Percentiles rank a stretch among this genome's conserved stretches.
Evolutionary conservation across 2,329 filamentous ascomycete species (phyloP).

Genomic region (Ophidiomyces ophidiicola): DNA sequence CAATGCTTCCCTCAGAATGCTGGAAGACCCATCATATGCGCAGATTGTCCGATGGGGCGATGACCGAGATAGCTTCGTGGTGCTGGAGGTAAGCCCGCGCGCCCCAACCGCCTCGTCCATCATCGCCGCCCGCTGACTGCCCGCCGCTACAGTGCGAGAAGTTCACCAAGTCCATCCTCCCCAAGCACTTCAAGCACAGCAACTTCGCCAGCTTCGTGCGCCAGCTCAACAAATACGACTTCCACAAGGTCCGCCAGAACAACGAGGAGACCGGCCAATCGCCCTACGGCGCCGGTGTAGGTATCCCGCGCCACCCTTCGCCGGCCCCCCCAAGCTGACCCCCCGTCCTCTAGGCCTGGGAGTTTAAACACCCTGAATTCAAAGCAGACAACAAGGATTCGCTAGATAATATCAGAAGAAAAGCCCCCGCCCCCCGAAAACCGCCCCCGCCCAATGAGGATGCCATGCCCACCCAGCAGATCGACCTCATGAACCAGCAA

Average conservation of each 20-base stretch:
- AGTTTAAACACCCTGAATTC: slow-evolving; percentile 96
- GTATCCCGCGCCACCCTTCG: slow-evolving; percentile 15
- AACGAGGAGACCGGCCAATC: slow-evolving; percentile 76
- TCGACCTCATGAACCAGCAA: slow-evolving; percentile 78
- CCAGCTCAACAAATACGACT: slow-evolving; percentile 94
- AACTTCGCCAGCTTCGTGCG: slow-evolving; percentile 96
- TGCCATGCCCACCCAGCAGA: slow-evolving; percentile 70
- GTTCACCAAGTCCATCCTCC: slow-evolving; percentile 92
- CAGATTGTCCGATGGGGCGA: slow-evolving; percentile 93
- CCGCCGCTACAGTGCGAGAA: slow-evolving; percentile 91
- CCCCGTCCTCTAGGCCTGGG: slow-evolving; percentile 63
- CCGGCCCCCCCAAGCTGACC: slow-evolving; percentile 1
- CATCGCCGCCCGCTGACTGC: too few relatives aligned
- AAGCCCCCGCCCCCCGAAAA: slow-evolving; percentile 85
- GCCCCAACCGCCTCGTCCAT: not conserved
- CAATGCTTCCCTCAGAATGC: slow-evolving; percentile 53
- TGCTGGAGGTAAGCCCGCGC: slow-evolving; percentile 60
- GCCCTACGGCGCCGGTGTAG: slow-evolving; percentile 67
- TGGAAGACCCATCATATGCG: slow-evolving; percentile 87
- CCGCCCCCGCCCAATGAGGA: slow-evolving; percentile 54
- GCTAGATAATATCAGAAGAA: slow-evolving; percentile 88
- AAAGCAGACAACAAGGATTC: slow-evolving; percentile 91
- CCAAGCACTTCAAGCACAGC: slow-evolving; percentile 98
- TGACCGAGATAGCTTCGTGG: slow-evolving; percentile 89
- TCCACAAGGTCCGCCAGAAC: slow-evolving; percentile 90